Evolutionary conservation across 805 yeast species (phyloP).

Genomic region (Saturnispora besseyi): DNA sequence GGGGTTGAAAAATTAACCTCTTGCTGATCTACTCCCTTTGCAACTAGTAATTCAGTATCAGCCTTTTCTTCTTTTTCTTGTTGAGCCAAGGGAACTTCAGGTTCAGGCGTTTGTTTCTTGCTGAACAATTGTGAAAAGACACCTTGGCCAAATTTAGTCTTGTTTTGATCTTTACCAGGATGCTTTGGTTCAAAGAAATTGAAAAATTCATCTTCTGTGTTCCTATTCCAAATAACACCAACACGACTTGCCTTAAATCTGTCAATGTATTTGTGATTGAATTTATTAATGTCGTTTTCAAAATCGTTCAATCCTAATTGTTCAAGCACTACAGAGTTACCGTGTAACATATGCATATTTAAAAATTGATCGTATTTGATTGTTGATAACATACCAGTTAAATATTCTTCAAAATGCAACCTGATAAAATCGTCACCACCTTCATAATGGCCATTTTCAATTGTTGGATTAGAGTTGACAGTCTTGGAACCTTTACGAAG

Average conservation of each 20-base stretch:
- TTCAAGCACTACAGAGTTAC: not conserved
- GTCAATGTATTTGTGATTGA: slow-evolving; percentile 33
- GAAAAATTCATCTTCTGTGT: slow-evolving; percentile 64
- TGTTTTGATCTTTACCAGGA: slow-evolving; percentile 14
- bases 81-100: not conserved
- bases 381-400: slow-evolving; percentile 64
- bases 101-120: slow-evolving; percentile 5
- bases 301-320: slow-evolving; percentile 17
- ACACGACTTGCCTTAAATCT: slow-evolving; percentile 49
- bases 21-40: not conserved
- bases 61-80: not conserved
- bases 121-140: slow-evolving; percentile 12
- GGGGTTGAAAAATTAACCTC: not conserved
- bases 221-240: slow-evolving; percentile 42
- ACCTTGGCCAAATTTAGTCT: slow-evolving; percentile 1
- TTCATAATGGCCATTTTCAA: slow-evolving; percentile 33
- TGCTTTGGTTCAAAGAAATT: slow-evolving; percentile 30
- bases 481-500: slow-evolving; percentile 15
- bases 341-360: slow-evolving; percentile 4
- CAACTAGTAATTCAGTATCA: not conserved
- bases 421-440: slow-evolving; percentile 88
- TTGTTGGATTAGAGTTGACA: slow-evolving; percentile 29
- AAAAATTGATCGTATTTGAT: slow-evolving; percentile 60
- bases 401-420: slow-evolving; percentile 82
- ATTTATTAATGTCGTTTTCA: slow-evolving; percentile 19